Evolutionary conservation across 2,329 filamentous ascomycete genomes (phyloP), one percentile per base, ranked within the genome.

Genomic region (Nigrospora osmanthi): DNA sequence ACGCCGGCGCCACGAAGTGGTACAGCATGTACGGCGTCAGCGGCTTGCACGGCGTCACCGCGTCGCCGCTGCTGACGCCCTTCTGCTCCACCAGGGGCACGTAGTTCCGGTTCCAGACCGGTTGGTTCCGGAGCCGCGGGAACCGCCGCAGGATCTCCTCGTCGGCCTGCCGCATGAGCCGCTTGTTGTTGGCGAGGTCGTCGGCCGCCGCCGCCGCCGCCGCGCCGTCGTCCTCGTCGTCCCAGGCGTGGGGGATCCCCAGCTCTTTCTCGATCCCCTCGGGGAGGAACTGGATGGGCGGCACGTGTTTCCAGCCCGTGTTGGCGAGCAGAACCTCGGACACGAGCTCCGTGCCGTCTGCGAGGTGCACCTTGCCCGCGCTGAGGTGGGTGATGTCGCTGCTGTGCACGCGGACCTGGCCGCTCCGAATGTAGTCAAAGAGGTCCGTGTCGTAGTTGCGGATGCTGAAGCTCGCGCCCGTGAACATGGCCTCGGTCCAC

Each of bases 401-500:
- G 9, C 80, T 58, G 40, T 81, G 69, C 1, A 85, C 63, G 15
- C 67, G 66, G 32, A 84, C 72, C n/a, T 64, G 68, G 4, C 75
- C 75, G 6, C 67, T 57, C 38, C 66, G 67, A 11, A 85, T 68
- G 12, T 80, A 61, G 6, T 77, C 72, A 54, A 81, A 76, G 54
- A 83, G 72, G 50, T 76, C 67, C 3, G 66, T 70, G 0, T 55
- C 42, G 52, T 79, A 84, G 55, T 83, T 85, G 46, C 80, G 65
- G 30, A 84, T 81, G 39, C 75, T 75, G 31, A 83, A 65, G 0
- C 69, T 70, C 11, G 69, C 72, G 2, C 73, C 78, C 9, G 75
- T 71, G 71, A 76, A 83, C 53, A 74, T 70, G 42, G 56, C 57
- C 3, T 66, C 58, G 14, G 63, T 67, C 69, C 74, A 76, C 0